Percentiles rank a stretch among this genome's conserved stretches.
Conservation (phyloP, 768 basidiomycete genomes). For the Hygrocybe punicea region DNA sequence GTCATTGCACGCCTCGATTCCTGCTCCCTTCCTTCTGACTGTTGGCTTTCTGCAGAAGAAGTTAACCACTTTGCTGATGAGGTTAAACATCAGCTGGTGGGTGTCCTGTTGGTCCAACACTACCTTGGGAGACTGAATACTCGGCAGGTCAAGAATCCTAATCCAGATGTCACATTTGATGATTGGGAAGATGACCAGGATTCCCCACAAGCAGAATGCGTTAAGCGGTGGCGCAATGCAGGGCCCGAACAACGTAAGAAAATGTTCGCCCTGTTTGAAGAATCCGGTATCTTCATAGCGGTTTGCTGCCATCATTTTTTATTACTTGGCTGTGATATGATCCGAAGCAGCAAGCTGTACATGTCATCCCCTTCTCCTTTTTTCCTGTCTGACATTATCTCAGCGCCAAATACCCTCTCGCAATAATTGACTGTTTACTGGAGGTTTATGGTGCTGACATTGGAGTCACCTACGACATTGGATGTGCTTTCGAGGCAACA, state of each 20-base stretch:
- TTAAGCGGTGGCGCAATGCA: slow-evolving; percentile 9
- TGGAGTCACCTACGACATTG: slow-evolving; percentile 22
- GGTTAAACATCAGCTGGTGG: slow-evolving; percentile 1
- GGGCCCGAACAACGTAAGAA: slow-evolving; percentile 16
- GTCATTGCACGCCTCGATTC: slow-evolving; percentile 8
- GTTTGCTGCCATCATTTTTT: slow-evolving; percentile 23
- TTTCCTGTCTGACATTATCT: background rate
- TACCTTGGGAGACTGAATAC: background rate
- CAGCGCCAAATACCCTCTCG: slow-evolving; percentile 23
- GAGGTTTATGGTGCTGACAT: slow-evolving; percentile 11
- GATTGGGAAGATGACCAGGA: slow-evolving; percentile 7
- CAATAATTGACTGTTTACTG: slow-evolving; percentile 16
- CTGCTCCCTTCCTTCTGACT: slow-evolving; percentile 3
- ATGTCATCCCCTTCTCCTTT: background rate
- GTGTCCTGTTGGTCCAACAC: background rate
- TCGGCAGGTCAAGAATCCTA: background rate
- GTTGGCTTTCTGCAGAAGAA: slow-evolving; percentile 11
- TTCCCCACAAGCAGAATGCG: slow-evolving; percentile 15
- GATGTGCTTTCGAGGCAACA: slow-evolving; percentile 22
- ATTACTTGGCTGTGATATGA: slow-evolving; percentile 20
- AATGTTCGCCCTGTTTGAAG: slow-evolving; percentile 29
- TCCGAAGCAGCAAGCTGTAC: slow-evolving; percentile 24
- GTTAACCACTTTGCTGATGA: slow-evolving; percentile 17
- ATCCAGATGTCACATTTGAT: background rate
- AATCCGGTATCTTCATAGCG: slow-evolving; percentile 26